These are phyloP conservation scores for Turnera subulata DNA, from an alignment of 345 rosid species.

Conservation along the genomic window DNA sequence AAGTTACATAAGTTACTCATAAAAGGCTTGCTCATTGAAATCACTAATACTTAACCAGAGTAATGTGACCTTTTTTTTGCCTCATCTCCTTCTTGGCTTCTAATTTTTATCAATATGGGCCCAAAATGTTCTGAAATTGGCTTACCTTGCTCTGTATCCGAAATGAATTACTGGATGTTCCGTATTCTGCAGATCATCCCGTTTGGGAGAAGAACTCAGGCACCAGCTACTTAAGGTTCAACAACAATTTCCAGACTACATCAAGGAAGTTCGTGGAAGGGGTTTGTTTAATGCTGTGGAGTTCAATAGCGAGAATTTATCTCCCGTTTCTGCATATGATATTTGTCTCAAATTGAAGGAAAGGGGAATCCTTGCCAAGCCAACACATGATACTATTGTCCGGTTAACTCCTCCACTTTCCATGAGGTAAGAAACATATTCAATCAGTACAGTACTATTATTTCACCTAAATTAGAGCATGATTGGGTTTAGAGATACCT, in stretches of 20 bases:
- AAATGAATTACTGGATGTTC: conserved; percentile 4
- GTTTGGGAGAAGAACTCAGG: conserved; percentile 61
- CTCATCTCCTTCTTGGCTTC: not conserved
- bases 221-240: conserved; percentile 49
- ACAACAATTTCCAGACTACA: conserved; percentile 55
- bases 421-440: conserved; percentile 54
- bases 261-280: conserved; percentile 91
- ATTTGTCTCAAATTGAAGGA: conserved; percentile 87
- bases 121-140: too few relatives aligned
- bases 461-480: not conserved
- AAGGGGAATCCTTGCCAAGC: conserved; percentile 90
- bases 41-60: too few relatives aligned
- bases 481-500: not conserved
- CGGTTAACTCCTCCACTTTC: conserved; percentile 93
- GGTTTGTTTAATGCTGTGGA: conserved; percentile 91
- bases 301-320: conserved; percentile 49
- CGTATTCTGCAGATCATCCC: conserved; percentile 47
- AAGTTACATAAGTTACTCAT: too few relatives aligned
- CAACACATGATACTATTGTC: conserved; percentile 83
- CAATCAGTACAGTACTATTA: not conserved
- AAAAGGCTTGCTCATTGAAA: too few relatives aligned
- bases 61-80: too few relatives aligned
- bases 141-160: too few relatives aligned
- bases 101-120: too few relatives aligned
- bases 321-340: conserved; percentile 80